Evolutionary conservation across 768 basidiomycete genomes (phyloP), one percentile per base, ranked within the genome.

Genomic region (Saitozyma podzolica): DNA sequence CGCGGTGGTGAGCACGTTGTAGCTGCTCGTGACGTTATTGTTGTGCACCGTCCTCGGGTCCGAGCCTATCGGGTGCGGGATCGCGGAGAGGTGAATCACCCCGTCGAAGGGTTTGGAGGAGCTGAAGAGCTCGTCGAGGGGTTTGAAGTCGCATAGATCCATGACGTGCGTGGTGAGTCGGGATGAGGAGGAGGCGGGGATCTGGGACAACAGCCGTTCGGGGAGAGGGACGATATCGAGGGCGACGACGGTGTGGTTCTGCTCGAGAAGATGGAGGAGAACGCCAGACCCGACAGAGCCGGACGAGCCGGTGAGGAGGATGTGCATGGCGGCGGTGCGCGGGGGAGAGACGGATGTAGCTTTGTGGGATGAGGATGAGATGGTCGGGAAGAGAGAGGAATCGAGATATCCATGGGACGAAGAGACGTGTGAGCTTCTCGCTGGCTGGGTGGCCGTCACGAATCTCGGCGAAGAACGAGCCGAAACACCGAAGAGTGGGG

Each of bases 61-160:
- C 9, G 54, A n/a, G 7, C 11, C 11, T 16, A 63, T 7, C 9
- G 74, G 74, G 54, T 62, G 29, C 0, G 74, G 74, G 14, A 78
- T 71, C 1, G 74, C 76, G 3, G 62, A 73, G 19, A 78, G 67
- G 43, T 78, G 76, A 11, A 78, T 70, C 6, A 74, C 67, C 4
- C 68, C 74, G 17, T 74, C 68, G 51, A 67, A 58, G 29, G 41
- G 19, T 8, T 41, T 6, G 29, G 39, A 9, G n/a, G 49, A 10
- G 0, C 56, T 49, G 51, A 73, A 69, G 0, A 74, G 17, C 0
- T 43, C 43, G 13, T 69, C 62, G 1, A 73, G 56, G 4, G 49
- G 51, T n/a, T 41, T 47, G 14, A 49, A 47, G 4, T 61, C 47
- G 0, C 54, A 58, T 6, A 70, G 58, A 53, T 73, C 68, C 45